Evolutionary conservation across 768 basidiomycete genomes (phyloP), one percentile per base, ranked within the genome.

Genomic region (Paxillus involutus): DNA sequence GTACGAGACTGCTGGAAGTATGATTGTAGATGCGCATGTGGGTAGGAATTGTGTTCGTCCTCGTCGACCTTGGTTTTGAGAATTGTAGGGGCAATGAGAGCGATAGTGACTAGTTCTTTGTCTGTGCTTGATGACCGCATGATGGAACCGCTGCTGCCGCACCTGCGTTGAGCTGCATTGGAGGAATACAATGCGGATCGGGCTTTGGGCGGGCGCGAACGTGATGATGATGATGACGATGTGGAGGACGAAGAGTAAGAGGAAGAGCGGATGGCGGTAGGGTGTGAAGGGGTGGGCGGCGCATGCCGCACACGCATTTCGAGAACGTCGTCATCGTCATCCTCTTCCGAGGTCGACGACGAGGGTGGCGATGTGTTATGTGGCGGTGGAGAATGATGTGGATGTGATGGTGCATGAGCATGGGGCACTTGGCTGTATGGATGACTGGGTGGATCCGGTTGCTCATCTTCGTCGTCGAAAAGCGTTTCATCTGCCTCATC

Each of bases 41-140:
- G 35, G 29, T 52, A 57, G n/a, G 59, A 39, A 6, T 55, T 51
- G 19, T 45, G 47, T 6, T 67, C 72, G 26, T 73, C 71, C 48
- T 82, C 80, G 6, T 77, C 79, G 1, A 79, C 76, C 10, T 77
- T 81, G 16, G 91, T 91, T 75, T 98, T 99, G 59, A 98, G 78
- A 44, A 91, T 80, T 5, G 97, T 95, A 5, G 88, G 88, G 0
- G 87, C 84, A 44, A 89, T 87, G 36, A 84, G 78, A 12, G 85
- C 85, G 51, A 89, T 89, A 10, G 88, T 88, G 58, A 87, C 71
- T 29, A 82, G 79, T 39, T 86, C 84, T 30, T 77, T 69, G 52
- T 79, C 73, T 40, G 68, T 49, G 47, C 70, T 71, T 42, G 39
- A 52, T 5, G 68, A 68, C 11, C 56, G 63, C 68, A 64, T 44